Percentiles rank a stretch among this genome's conserved stretches.
Evolutionary conservation across 805 yeast genomes (phyloP).

Genomic region (Kodamaea kaohsiungensis): DNA sequence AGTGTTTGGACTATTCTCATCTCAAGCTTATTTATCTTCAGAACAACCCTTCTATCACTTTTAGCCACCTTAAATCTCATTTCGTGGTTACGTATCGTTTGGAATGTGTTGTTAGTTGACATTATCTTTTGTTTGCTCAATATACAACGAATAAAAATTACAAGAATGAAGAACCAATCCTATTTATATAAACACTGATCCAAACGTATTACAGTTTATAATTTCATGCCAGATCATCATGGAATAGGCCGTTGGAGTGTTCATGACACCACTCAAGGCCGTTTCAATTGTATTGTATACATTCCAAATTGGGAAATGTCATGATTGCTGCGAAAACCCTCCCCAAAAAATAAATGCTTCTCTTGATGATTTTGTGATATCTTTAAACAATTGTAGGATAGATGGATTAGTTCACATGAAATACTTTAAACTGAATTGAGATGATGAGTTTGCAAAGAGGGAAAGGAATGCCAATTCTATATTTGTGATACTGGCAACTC

Average conservation of each 20-base stretch:
- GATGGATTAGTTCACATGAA: not conserved
- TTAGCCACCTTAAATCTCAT: not conserved
- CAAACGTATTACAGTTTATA: not conserved
- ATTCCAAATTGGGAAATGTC: not conserved
- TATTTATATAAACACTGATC: not conserved
- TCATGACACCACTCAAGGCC: not conserved
- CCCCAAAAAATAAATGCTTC: not conserved
- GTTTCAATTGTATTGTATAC: not conserved
- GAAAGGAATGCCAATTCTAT: not conserved
- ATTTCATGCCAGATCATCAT: not conserved
- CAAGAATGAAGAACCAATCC: not conserved
- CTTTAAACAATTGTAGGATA: not conserved
- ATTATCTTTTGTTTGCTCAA: no score
- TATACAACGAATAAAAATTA: no score
- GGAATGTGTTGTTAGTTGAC: not conserved
- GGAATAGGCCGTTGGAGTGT: not conserved
- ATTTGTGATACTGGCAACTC: not conserved
- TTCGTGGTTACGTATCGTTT: not conserved
- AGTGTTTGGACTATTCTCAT: not conserved
- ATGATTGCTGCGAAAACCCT: not conserved
- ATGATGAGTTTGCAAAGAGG: not conserved
- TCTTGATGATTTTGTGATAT: not conserved
- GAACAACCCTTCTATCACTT: not conserved
- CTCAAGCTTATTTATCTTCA: not conserved
- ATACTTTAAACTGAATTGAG: not conserved